Conservation (phyloP, 768 basidiomycete genomes). For the Termitomyces eurrhizus region DNA sequence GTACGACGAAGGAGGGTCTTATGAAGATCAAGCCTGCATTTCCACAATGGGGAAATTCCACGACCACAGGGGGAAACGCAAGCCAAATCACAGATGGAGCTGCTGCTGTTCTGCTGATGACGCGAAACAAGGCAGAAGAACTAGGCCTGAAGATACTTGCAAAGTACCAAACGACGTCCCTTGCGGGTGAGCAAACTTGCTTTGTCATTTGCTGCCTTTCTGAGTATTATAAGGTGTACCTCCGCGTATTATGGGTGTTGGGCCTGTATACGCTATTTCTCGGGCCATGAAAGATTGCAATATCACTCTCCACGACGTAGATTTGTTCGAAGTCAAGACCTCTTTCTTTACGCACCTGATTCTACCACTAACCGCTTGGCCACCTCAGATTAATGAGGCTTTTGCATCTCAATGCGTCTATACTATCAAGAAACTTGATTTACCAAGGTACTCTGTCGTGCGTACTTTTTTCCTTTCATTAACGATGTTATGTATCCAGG, state of each 20-base stretch:
- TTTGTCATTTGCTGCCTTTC: neutral
- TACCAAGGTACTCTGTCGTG: conserved; percentile 35
- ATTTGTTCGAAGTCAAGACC: conserved; percentile 65
- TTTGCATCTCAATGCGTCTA: conserved; percentile 85
- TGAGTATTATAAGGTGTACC: conserved; percentile 47
- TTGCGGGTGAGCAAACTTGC: conserved; percentile 44
- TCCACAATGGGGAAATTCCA: conserved; percentile 72
- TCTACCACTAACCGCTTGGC: neutral
- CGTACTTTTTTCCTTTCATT: neutral
- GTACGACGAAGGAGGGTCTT: conserved; percentile 65
- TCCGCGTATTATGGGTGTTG: conserved; percentile 87
- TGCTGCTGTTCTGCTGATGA: conserved; percentile 81
- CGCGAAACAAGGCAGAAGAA: conserved; percentile 70
- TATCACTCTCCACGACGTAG: conserved; percentile 64
- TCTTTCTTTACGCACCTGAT: neutral
- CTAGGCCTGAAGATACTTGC: conserved; percentile 71
- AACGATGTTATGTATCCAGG: conserved; percentile 16
- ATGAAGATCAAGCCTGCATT: conserved; percentile 70
- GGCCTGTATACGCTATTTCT: conserved; percentile 82
- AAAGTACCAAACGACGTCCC: conserved; percentile 70
- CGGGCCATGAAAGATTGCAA: conserved; percentile 66
- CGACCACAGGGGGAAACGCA: conserved; percentile 84
- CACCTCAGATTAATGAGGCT: conserved; percentile 79
- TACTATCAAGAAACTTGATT: conserved; percentile 57
- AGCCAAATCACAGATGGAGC: conserved; percentile 84